A percentile compares a stretch with the other conserved stretches of the same genome.
These are phyloP conservation scores for Ascochyta pisi DNA, from an alignment of 2,329 filamentous ascomycete genomes.

Conservation along the genomic window DNA sequence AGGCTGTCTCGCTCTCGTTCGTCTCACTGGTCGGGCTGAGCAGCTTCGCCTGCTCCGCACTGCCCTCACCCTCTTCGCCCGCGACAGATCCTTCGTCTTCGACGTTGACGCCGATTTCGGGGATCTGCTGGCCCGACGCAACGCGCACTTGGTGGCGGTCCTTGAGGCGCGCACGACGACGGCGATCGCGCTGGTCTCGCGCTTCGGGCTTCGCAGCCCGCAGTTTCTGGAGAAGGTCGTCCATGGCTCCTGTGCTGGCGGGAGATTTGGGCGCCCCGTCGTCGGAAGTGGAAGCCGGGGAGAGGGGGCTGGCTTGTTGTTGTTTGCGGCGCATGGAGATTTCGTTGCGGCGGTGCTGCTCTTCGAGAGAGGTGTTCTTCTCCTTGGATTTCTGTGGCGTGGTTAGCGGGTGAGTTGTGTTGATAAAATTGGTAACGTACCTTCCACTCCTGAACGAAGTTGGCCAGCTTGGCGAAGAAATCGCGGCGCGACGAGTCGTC, in stretches of 20 bases:
- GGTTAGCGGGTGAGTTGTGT: slow-evolving; percentile 7
- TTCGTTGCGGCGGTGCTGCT: slow-evolving; percentile 83
- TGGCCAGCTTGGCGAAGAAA: slow-evolving; percentile 92
- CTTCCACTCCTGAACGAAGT: slow-evolving; percentile 93
- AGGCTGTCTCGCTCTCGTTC: slow-evolving; percentile 34
- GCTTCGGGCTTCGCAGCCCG: slow-evolving; percentile 90
- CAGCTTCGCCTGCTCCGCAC: slow-evolving; percentile 56
- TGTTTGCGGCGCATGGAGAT: slow-evolving; percentile 87
- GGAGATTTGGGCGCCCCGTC: slow-evolving; percentile 59
- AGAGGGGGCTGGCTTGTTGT: slow-evolving; percentile 37
- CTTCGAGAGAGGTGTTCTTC: slow-evolving; percentile 87
- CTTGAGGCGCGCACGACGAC: slow-evolving; percentile 85
- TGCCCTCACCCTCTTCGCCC: slow-evolving; percentile 22
- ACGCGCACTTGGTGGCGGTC: slow-evolving; percentile 89
- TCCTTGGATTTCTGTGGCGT: slow-evolving; percentile 77
- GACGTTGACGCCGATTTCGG: slow-evolving; percentile 68
- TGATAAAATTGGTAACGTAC: slow-evolving; percentile 51
- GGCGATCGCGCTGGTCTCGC: slow-evolving; percentile 85
- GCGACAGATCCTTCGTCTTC: slow-evolving; percentile 50
- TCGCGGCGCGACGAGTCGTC: slow-evolving; percentile 94
- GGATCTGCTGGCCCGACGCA: slow-evolving; percentile 87
- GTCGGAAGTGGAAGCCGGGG: slow-evolving; percentile 63
- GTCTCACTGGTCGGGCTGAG: slow-evolving; percentile 58
- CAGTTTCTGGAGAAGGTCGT: slow-evolving; percentile 91
- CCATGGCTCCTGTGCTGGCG: slow-evolving; percentile 90